Percentiles rank a stretch among this genome's conserved stretches.
Conservation (phyloP, 352 stramenopile genomes). For the Phytopythium boreale region DNA sequence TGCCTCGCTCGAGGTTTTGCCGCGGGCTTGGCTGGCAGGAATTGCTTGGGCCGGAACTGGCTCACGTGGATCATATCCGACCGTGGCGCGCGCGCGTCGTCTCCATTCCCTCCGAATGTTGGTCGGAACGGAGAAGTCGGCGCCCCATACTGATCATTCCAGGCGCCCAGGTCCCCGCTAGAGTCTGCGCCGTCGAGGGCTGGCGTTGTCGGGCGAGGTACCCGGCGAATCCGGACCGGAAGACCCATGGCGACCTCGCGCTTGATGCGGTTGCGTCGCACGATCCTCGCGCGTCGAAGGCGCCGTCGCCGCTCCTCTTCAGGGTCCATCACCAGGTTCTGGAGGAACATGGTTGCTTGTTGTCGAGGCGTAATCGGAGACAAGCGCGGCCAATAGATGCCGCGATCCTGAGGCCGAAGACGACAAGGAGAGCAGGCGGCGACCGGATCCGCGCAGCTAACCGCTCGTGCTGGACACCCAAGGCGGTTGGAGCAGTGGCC, state of each 20-base stretch:
- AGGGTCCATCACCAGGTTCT: slow-evolving; percentile 41
- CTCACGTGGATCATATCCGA: slow-evolving; percentile 7
- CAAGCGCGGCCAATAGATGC: background rate
- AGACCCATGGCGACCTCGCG: slow-evolving; percentile 45
- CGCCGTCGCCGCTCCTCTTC: slow-evolving; percentile 47
- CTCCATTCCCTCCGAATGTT: slow-evolving; percentile 23
- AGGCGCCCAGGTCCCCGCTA: background rate
- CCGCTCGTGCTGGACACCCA: background rate
- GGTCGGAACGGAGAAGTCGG: slow-evolving; percentile 15
- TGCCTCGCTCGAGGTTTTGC: background rate
- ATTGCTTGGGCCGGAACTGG: background rate
- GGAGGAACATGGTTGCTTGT: slow-evolving; percentile 34
- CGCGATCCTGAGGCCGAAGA: background rate
- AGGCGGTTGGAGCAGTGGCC: background rate
- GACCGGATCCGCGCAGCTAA: background rate
- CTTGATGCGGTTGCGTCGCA: slow-evolving; percentile 62
- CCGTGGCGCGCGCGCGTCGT: background rate
- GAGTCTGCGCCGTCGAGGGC: slow-evolving; percentile 10
- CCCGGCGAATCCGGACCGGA: slow-evolving; percentile 12
- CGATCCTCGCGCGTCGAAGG: slow-evolving; percentile 45
- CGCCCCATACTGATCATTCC: slow-evolving; percentile 3
- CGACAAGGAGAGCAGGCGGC: background rate
- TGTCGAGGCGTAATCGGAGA: background rate
- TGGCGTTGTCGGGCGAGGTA: slow-evolving; percentile 12
- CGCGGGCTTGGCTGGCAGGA: background rate